Conservation (phyloP, 2,329 filamentous ascomycete species). For the Fusarium heterosporum region DNA sequence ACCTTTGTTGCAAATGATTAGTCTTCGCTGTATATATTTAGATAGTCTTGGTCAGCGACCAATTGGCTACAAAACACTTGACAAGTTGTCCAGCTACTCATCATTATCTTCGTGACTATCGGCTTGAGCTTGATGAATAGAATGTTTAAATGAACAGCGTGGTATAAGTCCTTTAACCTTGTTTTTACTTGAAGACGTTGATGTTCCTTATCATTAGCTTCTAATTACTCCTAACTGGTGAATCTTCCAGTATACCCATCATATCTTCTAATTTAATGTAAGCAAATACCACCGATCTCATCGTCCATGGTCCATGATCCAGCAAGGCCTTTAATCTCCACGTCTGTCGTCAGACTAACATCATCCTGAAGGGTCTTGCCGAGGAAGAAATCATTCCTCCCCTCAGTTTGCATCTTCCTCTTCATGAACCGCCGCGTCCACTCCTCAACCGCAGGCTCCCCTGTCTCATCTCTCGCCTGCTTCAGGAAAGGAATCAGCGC, state of each 20-base stretch:
- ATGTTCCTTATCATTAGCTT: slow-evolving; percentile 7
- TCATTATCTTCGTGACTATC: neutral
- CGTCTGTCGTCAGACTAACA: slow-evolving; percentile 56
- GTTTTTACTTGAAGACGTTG: neutral
- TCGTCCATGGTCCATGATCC: slow-evolving; percentile 92
- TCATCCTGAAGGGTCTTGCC: slow-evolving; percentile 62
- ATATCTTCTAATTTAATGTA: slow-evolving; percentile 54
- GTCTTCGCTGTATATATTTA: slow-evolving; percentile 43
- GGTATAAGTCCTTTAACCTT: neutral
- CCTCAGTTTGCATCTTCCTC: slow-evolving; percentile 61
- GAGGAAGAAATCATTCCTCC: slow-evolving; percentile 68
- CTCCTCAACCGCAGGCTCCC: slow-evolving; percentile 83
- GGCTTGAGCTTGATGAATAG: neutral
- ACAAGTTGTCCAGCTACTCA: slow-evolving; percentile 20
- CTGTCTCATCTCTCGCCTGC: slow-evolving; percentile 95
- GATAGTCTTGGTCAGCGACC: slow-evolving; percentile 18
- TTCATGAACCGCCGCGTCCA: slow-evolving; percentile 71
- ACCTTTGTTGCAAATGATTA: slow-evolving; percentile 31
- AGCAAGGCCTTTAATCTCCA: slow-evolving; percentile 75
- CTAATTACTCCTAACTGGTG: slow-evolving; percentile 4
- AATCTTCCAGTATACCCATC: neutral
- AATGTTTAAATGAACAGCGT: too few relatives aligned
- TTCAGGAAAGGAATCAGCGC: slow-evolving; percentile 95
- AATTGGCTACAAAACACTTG: slow-evolving; percentile 22
- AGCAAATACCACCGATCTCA: slow-evolving; percentile 73